Evolutionary conservation across 2,329 filamentous ascomycete species (phyloP).

Genomic region (Acephala macrosclerotiorum): DNA sequence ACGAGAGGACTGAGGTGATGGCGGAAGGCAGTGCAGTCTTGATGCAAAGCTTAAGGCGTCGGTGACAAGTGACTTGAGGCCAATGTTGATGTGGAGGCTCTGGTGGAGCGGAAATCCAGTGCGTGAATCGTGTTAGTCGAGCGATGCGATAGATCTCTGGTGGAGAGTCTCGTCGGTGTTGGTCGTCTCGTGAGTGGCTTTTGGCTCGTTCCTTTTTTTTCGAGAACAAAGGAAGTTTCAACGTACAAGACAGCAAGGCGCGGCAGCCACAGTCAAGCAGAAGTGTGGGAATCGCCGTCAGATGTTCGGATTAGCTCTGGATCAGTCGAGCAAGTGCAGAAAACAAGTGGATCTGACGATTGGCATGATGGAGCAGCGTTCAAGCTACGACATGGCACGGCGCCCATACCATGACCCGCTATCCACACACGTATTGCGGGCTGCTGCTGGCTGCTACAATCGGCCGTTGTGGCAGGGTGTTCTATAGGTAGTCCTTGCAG

Average conservation of each 20-base stretch:
- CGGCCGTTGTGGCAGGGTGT: background rate
- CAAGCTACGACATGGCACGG: constrained; percentile 22
- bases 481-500: background rate
- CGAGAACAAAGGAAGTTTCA: constrained; percentile 25
- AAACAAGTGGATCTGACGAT: constrained; percentile 22
- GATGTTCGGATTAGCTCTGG: constrained; percentile 4
- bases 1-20: constrained; percentile 7
- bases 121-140: background rate
- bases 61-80: constrained; percentile 30
- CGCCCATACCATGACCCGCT: constrained; percentile 7
- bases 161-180: constrained; percentile 16
- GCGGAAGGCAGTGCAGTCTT: constrained; percentile 27
- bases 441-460: background rate
- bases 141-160: background rate
- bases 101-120: background rate
- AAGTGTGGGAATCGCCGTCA: constrained; percentile 14
- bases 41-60: constrained; percentile 28
- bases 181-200: constrained; percentile 35
- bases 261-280: constrained; percentile 15
- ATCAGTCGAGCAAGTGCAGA: background rate
- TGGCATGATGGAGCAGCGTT: constrained; percentile 25
- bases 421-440: background rate
- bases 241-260: constrained; percentile 22
- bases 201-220: constrained; percentile 19
- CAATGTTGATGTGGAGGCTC: constrained; percentile 22